phyloP scores from a whole-genome alignment of 179 eudicot genomes.

The Spergularia azorica region DNA sequence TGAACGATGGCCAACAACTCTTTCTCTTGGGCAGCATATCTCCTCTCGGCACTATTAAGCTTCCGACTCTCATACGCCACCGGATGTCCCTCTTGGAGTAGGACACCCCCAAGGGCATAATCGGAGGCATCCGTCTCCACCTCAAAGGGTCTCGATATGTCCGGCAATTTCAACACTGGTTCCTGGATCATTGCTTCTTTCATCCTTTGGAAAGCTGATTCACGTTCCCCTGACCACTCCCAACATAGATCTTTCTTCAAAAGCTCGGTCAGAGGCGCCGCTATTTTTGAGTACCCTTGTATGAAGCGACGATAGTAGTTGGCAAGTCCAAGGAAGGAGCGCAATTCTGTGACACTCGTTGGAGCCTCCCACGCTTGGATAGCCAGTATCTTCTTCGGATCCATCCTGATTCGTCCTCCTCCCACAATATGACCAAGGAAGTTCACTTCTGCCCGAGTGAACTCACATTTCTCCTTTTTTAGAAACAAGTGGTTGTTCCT shows the following conservation, averaged over 20 bases:
- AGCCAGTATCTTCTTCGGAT: background rate
- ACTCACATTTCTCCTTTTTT: background rate
- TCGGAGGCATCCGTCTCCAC: background rate
- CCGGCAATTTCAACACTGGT: background rate
- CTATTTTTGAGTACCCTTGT: background rate
- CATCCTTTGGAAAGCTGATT: background rate
- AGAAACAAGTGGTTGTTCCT: background rate
- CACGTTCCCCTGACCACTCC: background rate
- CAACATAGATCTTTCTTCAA: too few species aligned
- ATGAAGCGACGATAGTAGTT: slow-evolving; percentile 10
- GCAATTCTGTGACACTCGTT: background rate
- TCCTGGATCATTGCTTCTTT: background rate
- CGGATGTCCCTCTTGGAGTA: background rate
- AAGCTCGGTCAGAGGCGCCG: background rate
- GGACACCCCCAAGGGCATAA: background rate
- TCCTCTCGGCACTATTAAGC: background rate
- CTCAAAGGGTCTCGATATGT: background rate
- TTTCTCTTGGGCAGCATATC: background rate
- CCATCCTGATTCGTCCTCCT: background rate
- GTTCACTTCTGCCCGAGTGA: background rate
- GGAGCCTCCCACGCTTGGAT: background rate
- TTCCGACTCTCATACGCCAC: background rate
- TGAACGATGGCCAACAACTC: background rate
- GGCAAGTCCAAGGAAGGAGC: background rate
- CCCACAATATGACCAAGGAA: slow-evolving; percentile 2